Evolutionary conservation across 2,329 filamentous ascomycete species (phyloP).

Genomic region (Talaromyces islandicus): DNA sequence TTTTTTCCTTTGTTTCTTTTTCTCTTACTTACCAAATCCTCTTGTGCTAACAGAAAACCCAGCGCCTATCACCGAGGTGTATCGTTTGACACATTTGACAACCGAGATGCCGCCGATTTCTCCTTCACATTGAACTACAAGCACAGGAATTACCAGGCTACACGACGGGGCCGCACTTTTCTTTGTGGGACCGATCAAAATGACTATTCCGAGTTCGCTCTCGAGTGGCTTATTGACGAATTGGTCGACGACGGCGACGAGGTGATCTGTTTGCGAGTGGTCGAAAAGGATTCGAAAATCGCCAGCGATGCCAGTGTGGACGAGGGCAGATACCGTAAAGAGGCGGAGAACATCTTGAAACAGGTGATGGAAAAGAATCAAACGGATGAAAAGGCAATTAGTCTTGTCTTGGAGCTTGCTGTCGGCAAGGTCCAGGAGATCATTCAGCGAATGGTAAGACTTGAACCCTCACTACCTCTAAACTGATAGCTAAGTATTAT

Average conservation of each 20-base stretch:
- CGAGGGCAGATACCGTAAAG: conserved; percentile 65
- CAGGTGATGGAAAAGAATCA: conserved; percentile 74
- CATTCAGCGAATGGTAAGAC: conserved; percentile 76
- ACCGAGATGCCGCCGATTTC: conserved; percentile 61
- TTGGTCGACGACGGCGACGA: conserved; percentile 91
- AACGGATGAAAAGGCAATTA: conserved; percentile 71
- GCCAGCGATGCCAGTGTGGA: conserved; percentile 56
- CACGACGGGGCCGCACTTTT: conserved; percentile 77
- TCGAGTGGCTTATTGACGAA: conserved; percentile 89
- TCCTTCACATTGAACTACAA: conserved; percentile 79
- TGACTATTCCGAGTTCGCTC: conserved; percentile 82
- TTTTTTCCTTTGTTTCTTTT: not conserved
- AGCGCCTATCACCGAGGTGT: conserved; percentile 63
- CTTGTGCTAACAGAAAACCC: not conserved
- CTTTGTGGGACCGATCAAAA: conserved; percentile 89
- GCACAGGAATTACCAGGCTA: conserved; percentile 78
- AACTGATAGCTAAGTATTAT: conserved; percentile 12
- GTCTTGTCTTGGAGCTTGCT: conserved; percentile 77
- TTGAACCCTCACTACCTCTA: no score
- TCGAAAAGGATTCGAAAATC: conserved; percentile 74
- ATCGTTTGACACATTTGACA: conserved; percentile 68
- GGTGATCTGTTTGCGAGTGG: conserved; percentile 80
- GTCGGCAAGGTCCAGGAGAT: conserved; percentile 86
- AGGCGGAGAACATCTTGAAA: conserved; percentile 69
- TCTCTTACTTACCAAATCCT: not conserved